phyloP scores from a whole-genome alignment of 2,329 filamentous ascomycete species.

The Zalaria sp. region DNA sequence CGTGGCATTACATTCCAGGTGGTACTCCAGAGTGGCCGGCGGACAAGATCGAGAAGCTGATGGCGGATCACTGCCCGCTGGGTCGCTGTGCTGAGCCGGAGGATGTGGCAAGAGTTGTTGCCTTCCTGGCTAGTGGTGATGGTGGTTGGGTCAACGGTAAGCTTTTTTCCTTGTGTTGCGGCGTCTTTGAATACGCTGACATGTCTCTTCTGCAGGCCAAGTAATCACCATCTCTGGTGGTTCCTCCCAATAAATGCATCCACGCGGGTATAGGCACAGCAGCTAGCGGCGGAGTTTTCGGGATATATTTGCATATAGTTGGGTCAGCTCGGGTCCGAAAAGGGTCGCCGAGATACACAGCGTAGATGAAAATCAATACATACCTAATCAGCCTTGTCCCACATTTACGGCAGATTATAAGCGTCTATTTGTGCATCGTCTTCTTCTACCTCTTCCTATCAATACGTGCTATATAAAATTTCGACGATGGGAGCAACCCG shows the following conservation, averaged over 20 bases:
- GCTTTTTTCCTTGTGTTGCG: slow-evolving; percentile 1
- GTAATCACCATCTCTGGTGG: slow-evolving; percentile 29
- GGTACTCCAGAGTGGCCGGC: slow-evolving; percentile 34
- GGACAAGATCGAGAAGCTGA: slow-evolving; percentile 34
- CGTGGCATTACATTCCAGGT: slow-evolving; percentile 36
- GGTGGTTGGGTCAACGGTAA: slow-evolving; percentile 26
- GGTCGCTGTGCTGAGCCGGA: slow-evolving; percentile 34
- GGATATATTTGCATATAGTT: background rate
- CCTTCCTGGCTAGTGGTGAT: slow-evolving; percentile 22
- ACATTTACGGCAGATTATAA: no score
- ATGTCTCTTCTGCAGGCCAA: slow-evolving; percentile 15
- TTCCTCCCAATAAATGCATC: slow-evolving; percentile 19
- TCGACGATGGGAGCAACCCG: no score
- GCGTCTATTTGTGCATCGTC: no score
- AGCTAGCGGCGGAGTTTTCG: background rate
- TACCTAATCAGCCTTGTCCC: no score
- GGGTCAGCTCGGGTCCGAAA: no score
- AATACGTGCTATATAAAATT: no score
- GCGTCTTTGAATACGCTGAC: slow-evolving; percentile 5
- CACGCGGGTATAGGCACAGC: background rate
- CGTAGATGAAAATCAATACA: no score
- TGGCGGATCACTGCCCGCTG: slow-evolving; percentile 36
- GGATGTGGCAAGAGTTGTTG: slow-evolving; percentile 25
- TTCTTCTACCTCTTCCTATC: no score
- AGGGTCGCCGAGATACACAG: no score